phyloP scores from a whole-genome alignment of 75 land plant genomes.

The Picea glauca region DNA sequence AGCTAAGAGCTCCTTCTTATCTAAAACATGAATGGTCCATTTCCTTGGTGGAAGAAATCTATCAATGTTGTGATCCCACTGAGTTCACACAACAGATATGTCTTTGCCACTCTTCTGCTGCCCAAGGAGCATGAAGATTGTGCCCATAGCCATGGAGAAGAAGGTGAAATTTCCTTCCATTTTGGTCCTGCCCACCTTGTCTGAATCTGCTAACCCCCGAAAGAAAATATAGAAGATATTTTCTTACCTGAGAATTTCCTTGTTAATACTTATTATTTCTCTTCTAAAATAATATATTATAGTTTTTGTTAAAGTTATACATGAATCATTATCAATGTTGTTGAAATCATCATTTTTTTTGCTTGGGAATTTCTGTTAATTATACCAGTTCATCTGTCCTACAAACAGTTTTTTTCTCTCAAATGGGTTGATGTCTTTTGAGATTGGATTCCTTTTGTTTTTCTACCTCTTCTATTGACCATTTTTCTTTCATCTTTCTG shows the following conservation, averaged over 20 bases:
- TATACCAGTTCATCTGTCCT: neutral
- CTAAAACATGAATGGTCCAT: neutral
- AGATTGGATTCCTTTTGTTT: neutral
- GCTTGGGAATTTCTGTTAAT: neutral
- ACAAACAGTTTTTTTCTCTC: neutral
- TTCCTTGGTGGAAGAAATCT: neutral
- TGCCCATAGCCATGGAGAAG: neutral
- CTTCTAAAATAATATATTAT: neutral
- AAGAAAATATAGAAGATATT: no score
- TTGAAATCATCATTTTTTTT: neutral
- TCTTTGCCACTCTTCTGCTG: neutral
- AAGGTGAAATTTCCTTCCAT: neutral
- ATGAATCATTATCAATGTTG: neutral
- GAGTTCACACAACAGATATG: neutral
- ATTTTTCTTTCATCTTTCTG: neutral
- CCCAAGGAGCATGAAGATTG: neutral
- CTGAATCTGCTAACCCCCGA: no score
- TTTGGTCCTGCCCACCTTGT: no score
- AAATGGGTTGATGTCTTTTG: no score
- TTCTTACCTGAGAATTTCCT: neutral
- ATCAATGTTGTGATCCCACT: neutral
- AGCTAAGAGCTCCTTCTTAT: neutral
- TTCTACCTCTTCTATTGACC: neutral
- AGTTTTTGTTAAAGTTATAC: neutral
- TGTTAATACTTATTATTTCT: neutral